phyloP scores from a whole-genome alignment of 441 rosid species.

The Eutrema salsugineum region DNA sequence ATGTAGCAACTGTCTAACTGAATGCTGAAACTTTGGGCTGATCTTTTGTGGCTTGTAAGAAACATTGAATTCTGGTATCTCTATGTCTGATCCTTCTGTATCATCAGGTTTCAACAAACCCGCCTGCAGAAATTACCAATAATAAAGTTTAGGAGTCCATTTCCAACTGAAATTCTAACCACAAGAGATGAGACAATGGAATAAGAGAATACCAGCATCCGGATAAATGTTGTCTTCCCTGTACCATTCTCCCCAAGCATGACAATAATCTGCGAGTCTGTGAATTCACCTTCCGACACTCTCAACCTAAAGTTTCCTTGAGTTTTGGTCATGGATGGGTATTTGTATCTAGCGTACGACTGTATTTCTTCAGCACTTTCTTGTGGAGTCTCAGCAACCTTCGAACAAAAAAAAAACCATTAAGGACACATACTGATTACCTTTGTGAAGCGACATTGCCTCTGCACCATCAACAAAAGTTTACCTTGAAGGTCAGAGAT shows the following conservation, averaged over 20 bases:
- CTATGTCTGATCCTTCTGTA: slow-evolving; percentile 71
- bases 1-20: slow-evolving; percentile 83
- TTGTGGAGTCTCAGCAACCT: slow-evolving; percentile 99
- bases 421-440: neutral
- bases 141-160: neutral
- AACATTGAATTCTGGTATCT: slow-evolving; percentile 91
- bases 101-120: slow-evolving; percentile 83
- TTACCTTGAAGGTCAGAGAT: slow-evolving; percentile 89
- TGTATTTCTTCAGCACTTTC: slow-evolving; percentile 84
- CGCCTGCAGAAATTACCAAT: slow-evolving; percentile 49
- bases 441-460: neutral
- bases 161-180: neutral
- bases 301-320: slow-evolving; percentile 79
- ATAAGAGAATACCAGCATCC: slow-evolving; percentile 78
- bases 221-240: slow-evolving; percentile 93
- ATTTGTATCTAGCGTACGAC: slow-evolving; percentile 88
- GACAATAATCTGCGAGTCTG: slow-evolving; percentile 92
- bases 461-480: neutral
- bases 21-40: slow-evolving; percentile 70
- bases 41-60: slow-evolving; percentile 98
- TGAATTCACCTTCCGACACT: slow-evolving; percentile 94
- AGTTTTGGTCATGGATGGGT: slow-evolving; percentile 84
- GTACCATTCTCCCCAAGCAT: slow-evolving; percentile 99
- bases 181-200: neutral
- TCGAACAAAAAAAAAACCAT: slow-evolving; percentile 15